These are phyloP conservation scores for Citrus maxima DNA, from an alignment of 345 rosid species.

Conservation along the genomic window DNA sequence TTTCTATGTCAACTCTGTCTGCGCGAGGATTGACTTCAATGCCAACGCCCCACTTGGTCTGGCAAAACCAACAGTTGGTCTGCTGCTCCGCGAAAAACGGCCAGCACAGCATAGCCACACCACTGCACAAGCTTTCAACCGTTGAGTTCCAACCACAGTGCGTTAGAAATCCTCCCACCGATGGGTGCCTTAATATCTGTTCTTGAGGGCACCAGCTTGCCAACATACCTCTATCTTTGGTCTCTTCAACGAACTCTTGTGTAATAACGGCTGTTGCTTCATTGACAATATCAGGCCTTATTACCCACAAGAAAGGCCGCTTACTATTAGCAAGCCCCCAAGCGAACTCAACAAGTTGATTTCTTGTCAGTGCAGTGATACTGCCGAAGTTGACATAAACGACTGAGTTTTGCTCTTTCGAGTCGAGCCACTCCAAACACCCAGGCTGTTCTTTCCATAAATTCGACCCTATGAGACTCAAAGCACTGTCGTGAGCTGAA, in stretches of 20 bases:
- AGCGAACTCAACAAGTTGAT: constrained; percentile 20
- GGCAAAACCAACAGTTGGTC: constrained; percentile 2
- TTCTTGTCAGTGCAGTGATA: constrained; percentile 7
- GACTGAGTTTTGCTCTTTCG: background rate
- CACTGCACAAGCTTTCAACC: background rate
- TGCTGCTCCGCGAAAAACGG: constrained; percentile 12
- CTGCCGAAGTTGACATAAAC: constrained; percentile 14
- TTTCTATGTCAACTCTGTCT: constrained; percentile 14
- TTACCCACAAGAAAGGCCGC: constrained; percentile 18
- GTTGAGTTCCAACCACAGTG: constrained; percentile 16
- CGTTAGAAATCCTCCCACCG: constrained; percentile 7
- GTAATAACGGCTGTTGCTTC: constrained; percentile 17
- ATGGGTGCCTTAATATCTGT: constrained; percentile 6
- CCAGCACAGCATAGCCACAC: constrained; percentile 15
- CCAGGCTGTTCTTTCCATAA: constrained; percentile 6
- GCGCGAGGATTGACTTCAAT: constrained; percentile 12
- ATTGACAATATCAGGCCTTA: constrained; percentile 15
- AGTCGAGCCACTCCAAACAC: constrained; percentile 12
- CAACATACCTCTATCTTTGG: background rate
- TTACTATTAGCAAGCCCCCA: constrained; percentile 26
- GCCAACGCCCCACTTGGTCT: constrained; percentile 13
- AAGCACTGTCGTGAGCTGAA: background rate
- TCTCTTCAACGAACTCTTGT: background rate
- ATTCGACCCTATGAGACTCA: background rate
- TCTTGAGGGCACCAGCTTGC: constrained; percentile 17